Evolutionary conservation across 2,329 filamentous ascomycete species (phyloP), one percentile per base, ranked within the genome.

Genomic region (Colletotrichum gigasporum): DNA sequence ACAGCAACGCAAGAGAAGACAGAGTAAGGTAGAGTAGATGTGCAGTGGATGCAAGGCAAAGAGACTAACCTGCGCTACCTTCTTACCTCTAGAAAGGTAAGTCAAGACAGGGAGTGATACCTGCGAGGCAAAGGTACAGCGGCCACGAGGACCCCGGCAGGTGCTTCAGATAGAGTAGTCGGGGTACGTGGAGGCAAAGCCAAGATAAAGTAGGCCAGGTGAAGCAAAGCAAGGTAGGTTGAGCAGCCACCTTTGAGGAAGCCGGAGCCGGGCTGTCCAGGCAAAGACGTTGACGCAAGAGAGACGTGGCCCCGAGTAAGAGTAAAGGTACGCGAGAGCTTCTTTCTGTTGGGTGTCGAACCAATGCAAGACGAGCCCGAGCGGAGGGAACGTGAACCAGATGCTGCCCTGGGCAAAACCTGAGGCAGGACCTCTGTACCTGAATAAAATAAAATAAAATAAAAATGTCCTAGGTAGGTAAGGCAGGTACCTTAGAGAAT

Each of bases 341-440:
- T n/a, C n/a, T n/a, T 42, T 54, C 35, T 54, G 51, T 54, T 54
- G 35, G 30, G 54, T 26, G 53, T 51, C 44, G 20, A 63, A n/a
- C 35, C 53, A 42, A 54, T 50, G 59, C 44, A 51, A 42, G 28
- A 44, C 44, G 14, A 39, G 59, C 20, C 60, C 42, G 24, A 63
- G 53, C 60, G 45, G 59, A 63, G 54, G 60, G 60, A 63, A 37
- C 60, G 60, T 59, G 45, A 50, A 37, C 53, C 55, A 51, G 35
- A 28, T 24, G 22, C 12, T 50, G 5, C 18, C 22, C 37, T 42
- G 51, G 51, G 39, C 12, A 54, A 20, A 16, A 37, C 28, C 39
- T 42, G 39, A 12, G n/a, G 50, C n/a, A 53, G 34, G 24, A 54
- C 35, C 34, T 54, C 51, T 30, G n/a, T n/a, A n/a, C n/a, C n/a